Percentiles rank a stretch among this genome's conserved stretches.
Evolutionary conservation across 306 rosid species (phyloP).

Genomic region (Prunus armeniaca): DNA sequence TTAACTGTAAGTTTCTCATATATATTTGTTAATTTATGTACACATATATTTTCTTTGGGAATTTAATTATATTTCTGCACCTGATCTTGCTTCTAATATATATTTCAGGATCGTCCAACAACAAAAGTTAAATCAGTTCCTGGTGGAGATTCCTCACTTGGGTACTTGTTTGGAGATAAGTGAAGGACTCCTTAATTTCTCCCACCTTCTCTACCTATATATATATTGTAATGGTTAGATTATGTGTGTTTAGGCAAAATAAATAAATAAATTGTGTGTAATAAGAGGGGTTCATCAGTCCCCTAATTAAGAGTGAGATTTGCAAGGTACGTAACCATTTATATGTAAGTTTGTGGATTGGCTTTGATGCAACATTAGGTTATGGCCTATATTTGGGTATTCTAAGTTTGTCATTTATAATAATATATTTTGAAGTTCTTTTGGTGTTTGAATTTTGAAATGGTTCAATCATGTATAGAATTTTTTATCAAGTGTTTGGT

Average conservation of each 20-base stretch:
- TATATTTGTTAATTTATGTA: neutral
- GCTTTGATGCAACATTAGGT: neutral
- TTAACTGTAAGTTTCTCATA: constrained; percentile 38
- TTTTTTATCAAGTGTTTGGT: neutral
- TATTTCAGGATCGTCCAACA: constrained; percentile 69
- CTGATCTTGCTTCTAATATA: neutral
- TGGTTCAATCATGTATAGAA: neutral
- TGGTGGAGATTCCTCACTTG: constrained; percentile 83
- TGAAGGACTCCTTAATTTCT: constrained; percentile 11
- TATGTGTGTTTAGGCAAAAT: neutral
- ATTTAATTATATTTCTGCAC: neutral
- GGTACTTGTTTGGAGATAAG: constrained; percentile 88
- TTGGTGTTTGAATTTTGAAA: neutral
- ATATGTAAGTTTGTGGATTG: neutral
- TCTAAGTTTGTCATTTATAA: neutral
- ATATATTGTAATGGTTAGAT: neutral
- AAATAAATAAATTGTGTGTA: too few species aligned
- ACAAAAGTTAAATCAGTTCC: constrained; percentile 76
- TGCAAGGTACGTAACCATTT: neutral
- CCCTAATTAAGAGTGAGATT: constrained; percentile 3
- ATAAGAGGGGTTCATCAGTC: neutral
- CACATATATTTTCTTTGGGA: neutral
- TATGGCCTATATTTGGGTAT: neutral
- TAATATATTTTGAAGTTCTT: neutral
- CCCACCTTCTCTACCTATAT: constrained; percentile 6